A percentile compares a stretch with the other conserved stretches of the same genome.
phyloP scores from a whole-genome alignment of 2,329 filamentous ascomycete species.

The Colletotrichum sp. region DNA sequence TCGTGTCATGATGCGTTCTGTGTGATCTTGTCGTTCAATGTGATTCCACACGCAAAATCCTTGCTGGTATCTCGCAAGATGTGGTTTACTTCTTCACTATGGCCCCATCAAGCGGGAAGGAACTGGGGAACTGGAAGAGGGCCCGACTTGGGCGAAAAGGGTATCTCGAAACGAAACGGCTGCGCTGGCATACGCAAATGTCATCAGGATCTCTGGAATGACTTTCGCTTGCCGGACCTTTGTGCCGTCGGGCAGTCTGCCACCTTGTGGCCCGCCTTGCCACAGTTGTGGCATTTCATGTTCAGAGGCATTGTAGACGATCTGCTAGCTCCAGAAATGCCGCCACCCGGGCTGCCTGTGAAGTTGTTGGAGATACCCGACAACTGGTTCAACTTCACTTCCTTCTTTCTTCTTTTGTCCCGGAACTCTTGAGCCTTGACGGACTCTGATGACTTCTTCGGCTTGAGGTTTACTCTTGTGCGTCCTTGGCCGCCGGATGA shows the following conservation, averaged over 20 bases:
- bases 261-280: conserved; percentile 64
- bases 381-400: conserved; percentile 68
- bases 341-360: background rate
- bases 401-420: conserved; percentile 66
- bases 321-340: conserved; percentile 17
- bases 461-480: conserved; percentile 7
- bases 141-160: background rate
- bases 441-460: conserved; percentile 44
- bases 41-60: background rate
- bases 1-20: background rate
- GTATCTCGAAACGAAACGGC: conserved; percentile 7
- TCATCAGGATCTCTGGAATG: background rate
- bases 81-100: background rate
- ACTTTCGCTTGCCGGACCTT: conserved; percentile 7
- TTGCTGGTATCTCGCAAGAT: background rate
- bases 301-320: conserved; percentile 32
- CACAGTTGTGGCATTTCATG: conserved; percentile 65
- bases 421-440: conserved; percentile 56
- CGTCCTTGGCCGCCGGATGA: conserved; percentile 10
- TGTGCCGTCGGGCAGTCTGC: conserved; percentile 54
- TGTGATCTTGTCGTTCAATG: background rate
- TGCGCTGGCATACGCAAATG: background rate
- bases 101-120: background rate
- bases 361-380: conserved; percentile 59
- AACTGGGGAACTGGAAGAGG: background rate